Conservation (phyloP, 2,329 filamentous ascomycete species). For the Nectriaceae sp. region DNA sequence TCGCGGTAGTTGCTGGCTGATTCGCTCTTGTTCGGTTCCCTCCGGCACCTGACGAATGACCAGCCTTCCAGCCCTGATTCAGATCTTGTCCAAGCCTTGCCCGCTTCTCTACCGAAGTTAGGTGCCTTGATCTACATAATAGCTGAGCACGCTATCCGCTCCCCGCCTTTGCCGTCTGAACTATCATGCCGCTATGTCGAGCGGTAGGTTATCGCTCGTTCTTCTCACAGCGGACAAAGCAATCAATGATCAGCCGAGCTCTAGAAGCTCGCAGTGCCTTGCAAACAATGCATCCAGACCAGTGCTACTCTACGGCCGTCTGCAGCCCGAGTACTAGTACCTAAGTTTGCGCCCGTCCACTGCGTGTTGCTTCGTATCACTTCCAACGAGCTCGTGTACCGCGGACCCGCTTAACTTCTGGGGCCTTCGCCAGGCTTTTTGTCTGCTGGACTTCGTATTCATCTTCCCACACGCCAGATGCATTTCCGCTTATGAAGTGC, state of each 20-base stretch:
- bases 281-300: neutral
- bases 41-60: neutral
- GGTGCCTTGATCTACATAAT: neutral
- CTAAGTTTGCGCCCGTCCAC: neutral
- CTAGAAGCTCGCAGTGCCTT: neutral
- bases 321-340: neutral
- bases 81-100: neutral
- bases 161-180: neutral
- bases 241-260: too few relatives aligned
- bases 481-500: neutral
- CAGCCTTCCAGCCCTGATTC: neutral
- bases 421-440: neutral
- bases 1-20: neutral
- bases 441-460: neutral
- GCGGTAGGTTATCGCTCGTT: too few relatives aligned
- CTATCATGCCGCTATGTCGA: neutral
- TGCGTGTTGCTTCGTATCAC: conserved; percentile 1
- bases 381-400: neutral
- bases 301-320: neutral
- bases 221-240: too few relatives aligned
- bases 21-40: neutral
- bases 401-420: neutral
- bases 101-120: neutral
- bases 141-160: neutral
- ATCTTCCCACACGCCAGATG: neutral